Base-by-base conservation (phyloP, 1,284 basidiomycete species). In the Schizophyllum commune region DNA sequence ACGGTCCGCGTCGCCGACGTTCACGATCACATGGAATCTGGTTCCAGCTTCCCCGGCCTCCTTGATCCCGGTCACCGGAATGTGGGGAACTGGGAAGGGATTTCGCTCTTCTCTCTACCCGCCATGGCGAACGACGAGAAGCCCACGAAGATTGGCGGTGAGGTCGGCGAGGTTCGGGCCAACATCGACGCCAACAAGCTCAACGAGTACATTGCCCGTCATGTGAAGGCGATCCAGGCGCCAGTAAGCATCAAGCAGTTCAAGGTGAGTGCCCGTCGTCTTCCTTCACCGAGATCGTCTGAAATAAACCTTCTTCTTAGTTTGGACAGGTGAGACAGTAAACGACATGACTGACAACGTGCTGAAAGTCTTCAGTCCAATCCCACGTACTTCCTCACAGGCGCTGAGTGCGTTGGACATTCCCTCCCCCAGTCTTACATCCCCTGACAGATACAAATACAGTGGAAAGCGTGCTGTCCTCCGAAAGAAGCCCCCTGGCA, bases 401-500 rank as follows among this genome's bases (percentile, higher is more conserved):
- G 92, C 75, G 79, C 82, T 4, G 81, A 76, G 86, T 88, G 67
- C 60, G 82, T 70, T 32, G 17, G 58, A 17, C 19, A 13, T 47
- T 21, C 8, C 47, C 52, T 5, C 13, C 21, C 53, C 20, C 22
- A 5, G 51, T 22, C 51, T 32, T 32, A 47, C 27, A 53, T 58
- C 52, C 58, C 1, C 15, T 58, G 55, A 64, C 64, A 5, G 56
- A 11, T 59, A 64, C 34, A 58, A 20, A 47, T 66, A 27, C 39
- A 47, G 86, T 22, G 78, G 80, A 52, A 79, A 72, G 4, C 84
- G 83, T n/a, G 94, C 86, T 66, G 96, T 98, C 1, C 79, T 98
- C 57, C 89, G 96, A 33, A 95, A 97, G 73, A 96, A 97, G 71
- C 96, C 96, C n/a, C 86, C 88, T 0, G 96, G 96, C 0, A 78